Base-by-base conservation (phyloP, 495 filamentous ascomycete genomes). In the Penicillium macrosclerotiorum region DNA sequence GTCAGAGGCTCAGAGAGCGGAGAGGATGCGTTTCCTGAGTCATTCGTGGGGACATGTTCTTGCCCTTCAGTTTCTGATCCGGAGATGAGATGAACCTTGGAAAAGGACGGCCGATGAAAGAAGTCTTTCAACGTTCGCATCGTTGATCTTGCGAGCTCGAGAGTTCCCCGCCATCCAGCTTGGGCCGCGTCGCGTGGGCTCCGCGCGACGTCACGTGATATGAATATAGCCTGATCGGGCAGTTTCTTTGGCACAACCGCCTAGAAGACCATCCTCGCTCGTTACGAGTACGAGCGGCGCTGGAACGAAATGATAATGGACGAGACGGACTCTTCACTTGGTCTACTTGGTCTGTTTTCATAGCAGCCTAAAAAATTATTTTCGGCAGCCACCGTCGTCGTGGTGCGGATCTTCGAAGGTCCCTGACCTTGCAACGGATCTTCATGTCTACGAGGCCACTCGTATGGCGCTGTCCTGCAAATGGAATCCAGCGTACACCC, bases 31-130 rank as follows among this genome's bases (percentile, higher is more conserved):
- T 47, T 11, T 23, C 32, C 19, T 0, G 37, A n/a, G 18, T 35
- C 25, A 22, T 45, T 20, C 30, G 5, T 8, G 17, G 34, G 34
- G n/a, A n/a, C n/a, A n/a, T n/a, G n/a, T n/a, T n/a, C n/a, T n/a
- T n/a, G n/a, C n/a, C n/a, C n/a, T n/a, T n/a, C n/a, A n/a, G n/a
- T n/a, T n/a, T n/a, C n/a, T n/a, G n/a, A n/a, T n/a, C n/a, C n/a
- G n/a, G n/a, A n/a, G n/a, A n/a, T n/a, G n/a, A n/a, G 13, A 26
- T 49, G 33, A 3, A 35, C 23, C n/a, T 20, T 19, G 1, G 57
- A 41, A 33, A 59, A 67, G 3, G 36, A 12, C 6, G 70, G 67
- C 9, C 55, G 64, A 19, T 63, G 70, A 49, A 78, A 77, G 30
- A 63, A 75, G 25, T 63, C 64, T 1, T 51, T 62, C 17, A 75